These are phyloP conservation scores for Angomonas ambiguus DNA, from an alignment of 208 protist species.

Conservation along the genomic window DNA sequence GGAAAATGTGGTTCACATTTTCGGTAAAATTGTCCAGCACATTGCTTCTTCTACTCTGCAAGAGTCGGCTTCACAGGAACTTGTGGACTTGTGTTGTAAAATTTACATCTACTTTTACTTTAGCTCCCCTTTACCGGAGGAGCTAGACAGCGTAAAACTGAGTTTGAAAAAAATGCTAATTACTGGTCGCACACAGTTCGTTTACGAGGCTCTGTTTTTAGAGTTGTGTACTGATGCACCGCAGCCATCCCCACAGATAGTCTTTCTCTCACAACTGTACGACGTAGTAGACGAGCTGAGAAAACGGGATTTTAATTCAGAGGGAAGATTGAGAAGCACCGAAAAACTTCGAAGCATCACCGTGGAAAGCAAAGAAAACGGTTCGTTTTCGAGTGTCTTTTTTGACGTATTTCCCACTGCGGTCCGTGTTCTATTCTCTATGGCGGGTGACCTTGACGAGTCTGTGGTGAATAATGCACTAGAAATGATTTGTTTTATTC, in stretches of 20 bases:
- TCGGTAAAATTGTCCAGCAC: not conserved
- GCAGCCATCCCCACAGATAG: not conserved
- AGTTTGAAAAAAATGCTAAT: not conserved
- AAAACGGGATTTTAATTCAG: constrained; percentile 13
- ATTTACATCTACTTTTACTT: not conserved
- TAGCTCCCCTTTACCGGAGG: not conserved
- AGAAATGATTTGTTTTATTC: not conserved
- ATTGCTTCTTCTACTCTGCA: not conserved
- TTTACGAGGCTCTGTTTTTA: not conserved
- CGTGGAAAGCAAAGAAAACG: not conserved
- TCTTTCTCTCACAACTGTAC: not conserved
- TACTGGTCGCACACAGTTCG: not conserved
- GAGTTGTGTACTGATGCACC: not conserved
- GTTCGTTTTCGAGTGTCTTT: not conserved
- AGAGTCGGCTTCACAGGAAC: not conserved
- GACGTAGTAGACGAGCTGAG: constrained; percentile 11
- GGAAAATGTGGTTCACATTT: not conserved
- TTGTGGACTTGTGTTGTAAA: not conserved
- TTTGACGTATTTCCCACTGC: constrained; percentile 13
- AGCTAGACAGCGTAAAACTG: not conserved
- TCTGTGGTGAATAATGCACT: not conserved
- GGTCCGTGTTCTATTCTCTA: constrained; percentile 8
- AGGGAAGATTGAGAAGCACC: constrained; percentile 11
- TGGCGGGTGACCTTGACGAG: constrained; percentile 15
- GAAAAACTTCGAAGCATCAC: not conserved